phyloP scores from a whole-genome alignment of 2,329 filamentous ascomycete genomes.

The Aureobasidium sp. region DNA sequence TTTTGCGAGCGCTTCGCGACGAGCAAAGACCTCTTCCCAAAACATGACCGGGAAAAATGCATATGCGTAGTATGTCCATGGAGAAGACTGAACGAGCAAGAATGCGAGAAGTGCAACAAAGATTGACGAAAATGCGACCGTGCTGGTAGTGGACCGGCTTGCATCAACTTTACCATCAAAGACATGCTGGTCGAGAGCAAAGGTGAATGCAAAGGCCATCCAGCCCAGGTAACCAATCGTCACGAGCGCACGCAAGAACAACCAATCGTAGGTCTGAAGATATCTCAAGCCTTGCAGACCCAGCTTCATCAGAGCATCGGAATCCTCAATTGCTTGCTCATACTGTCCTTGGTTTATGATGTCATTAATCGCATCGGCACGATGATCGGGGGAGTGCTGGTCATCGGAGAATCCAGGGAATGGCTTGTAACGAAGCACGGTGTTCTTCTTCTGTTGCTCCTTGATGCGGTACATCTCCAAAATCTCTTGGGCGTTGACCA shows the following conservation, averaged over 20 bases:
- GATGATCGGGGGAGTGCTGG: conserved; percentile 56
- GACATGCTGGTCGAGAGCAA: conserved; percentile 81
- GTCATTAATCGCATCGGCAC: conserved; percentile 59
- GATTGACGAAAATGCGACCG: conserved; percentile 64
- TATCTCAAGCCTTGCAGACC: conserved; percentile 81
- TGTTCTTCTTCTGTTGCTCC: conserved; percentile 72
- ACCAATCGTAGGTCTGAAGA: conserved; percentile 96
- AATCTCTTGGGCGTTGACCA: conserved; percentile 79
- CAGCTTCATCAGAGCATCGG: conserved; percentile 67
- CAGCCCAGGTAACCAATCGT: conserved; percentile 89
- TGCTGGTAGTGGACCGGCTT: conserved; percentile 54
- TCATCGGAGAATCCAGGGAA: conserved; percentile 63
- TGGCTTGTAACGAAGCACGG: conserved; percentile 68
- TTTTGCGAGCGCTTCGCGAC: conserved; percentile 59
- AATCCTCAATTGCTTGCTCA: conserved; percentile 72
- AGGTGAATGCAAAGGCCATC: conserved; percentile 88
- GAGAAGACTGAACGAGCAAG: conserved; percentile 72
- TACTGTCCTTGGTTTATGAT: conserved; percentile 61
- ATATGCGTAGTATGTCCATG: conserved; percentile 81
- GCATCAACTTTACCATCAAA: conserved; percentile 62
- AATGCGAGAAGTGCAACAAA: conserved; percentile 71
- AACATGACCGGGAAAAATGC: conserved; percentile 88
- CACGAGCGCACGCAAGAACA: conserved; percentile 83
- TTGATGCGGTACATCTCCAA: conserved; percentile 96
- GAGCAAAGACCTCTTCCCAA: conserved; percentile 90